Base-by-base conservation (phyloP, 768 basidiomycete genomes). In the Lactarius tabidus region DNA sequence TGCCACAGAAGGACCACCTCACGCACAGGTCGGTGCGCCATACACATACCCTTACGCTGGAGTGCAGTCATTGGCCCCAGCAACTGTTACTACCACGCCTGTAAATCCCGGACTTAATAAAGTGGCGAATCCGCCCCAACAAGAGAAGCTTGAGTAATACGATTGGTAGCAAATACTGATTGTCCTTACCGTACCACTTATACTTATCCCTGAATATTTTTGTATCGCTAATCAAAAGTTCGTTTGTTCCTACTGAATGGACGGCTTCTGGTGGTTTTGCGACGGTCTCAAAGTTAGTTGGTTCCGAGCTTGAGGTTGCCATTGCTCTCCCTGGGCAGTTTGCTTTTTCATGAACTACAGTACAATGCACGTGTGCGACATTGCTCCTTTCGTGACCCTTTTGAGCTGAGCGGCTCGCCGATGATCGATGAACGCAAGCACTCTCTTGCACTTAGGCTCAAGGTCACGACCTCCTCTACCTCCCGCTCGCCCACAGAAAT, bases 401-500 rank as follows among this genome's bases (percentile, higher is more conserved):
- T 80, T 70, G 81, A 88, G 67, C 82, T 56, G 84, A 89, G 63
- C 81, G 86, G 48, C 82, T 91, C 41, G 89, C 88, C 8, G 85
- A 90, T 67, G 89, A 91, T 91, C 20, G 86, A 75, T 23, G 77
- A 72, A 9, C 81, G 87, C 57, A 87, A 89, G 72, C 72, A 75
- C 1, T 70, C 74, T 6, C 67, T 70, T 53, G 60, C n/a, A n/a
- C n/a, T n/a, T n/a, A 65, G 3, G n/a, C 59, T 23, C 60, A 63
- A 6, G 60, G 70, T 41, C 80, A 80, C 67, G 82, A 85, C 69
- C 79, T 91, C 28, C 89, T 82, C 67, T 83, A 84, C 73, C 72
- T 81, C 8, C 91, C 95, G 55, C 82, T 98, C 59, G 87, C 92
- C 3, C 95, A 95, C 71, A 76, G 83, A 73, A 89, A 96, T 74